Base-by-base conservation (phyloP, 2,329 filamentous ascomycete species). In the Leptosphaerulina australis region DNA sequence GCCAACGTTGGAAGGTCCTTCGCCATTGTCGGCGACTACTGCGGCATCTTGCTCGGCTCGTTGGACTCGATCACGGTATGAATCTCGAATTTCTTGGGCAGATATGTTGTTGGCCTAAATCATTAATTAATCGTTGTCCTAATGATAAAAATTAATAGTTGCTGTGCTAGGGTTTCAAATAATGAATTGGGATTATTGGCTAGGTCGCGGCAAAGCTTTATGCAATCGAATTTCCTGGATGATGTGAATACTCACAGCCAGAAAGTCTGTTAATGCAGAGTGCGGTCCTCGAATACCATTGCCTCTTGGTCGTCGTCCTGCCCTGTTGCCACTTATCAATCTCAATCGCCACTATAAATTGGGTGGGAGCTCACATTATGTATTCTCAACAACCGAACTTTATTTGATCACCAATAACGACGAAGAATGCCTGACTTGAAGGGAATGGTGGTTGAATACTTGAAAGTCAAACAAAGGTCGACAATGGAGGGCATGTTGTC, bases 41-140 rank as follows among this genome's bases (percentile, higher is more conserved):
- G 50, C 48, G 18, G 49, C 61, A 39, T 78, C 74, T 43, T 71
- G 71, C 49, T 77, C 75, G 30, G 79, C 78, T 56, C 81, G 74
- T 60, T 74, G 73, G 15, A 79, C 62, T 26, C 84, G 80, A 46
- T 79, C 76, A 53, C 79, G 77, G 63, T 84, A 83, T 41, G 84
- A 83, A 59, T 82, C 75, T 35, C 81, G 79, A 53, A 87, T 87
- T 60, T 86, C 82, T 44, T 77, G 77, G 3, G 84, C 84, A 17
- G 83, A 89, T 58, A 91, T 91, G 62, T 90, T 90, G 70, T 89
- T 86, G 2, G 87, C 83, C 82, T 87, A 49, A 9, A 30, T 10
- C 30, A 17, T 1, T 14, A 24, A 20, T 50, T 28, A 50, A 29
- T 21, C 17, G 9, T 8, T 18, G 25, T n/a, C 22, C 29, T 26